phyloP scores from a whole-genome alignment of 2,329 filamentous ascomycete species.

The Myriosclerotinia duriaeana region DNA sequence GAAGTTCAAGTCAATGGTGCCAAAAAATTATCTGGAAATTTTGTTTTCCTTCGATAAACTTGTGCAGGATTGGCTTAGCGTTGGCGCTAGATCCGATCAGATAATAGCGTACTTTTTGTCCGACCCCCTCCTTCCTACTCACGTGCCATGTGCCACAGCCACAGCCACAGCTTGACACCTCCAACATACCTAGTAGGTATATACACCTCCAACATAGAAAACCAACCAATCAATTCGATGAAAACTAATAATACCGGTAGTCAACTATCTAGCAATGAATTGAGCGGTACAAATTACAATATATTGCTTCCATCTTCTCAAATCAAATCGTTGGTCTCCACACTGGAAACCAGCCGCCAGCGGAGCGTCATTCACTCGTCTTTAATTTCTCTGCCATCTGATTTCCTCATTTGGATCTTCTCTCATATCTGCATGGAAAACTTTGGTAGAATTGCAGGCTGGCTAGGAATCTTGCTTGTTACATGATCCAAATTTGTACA shows the following conservation, averaged over 20 bases:
- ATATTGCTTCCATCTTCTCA: too few relatives aligned
- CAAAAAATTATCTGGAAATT: conserved; percentile 18
- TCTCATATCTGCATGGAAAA: too few relatives aligned
- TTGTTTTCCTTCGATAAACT: conserved; percentile 12
- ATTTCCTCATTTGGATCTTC: neutral
- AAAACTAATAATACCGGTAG: neutral
- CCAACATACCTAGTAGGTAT: neutral
- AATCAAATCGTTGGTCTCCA: too few relatives aligned
- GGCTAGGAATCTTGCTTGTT: neutral
- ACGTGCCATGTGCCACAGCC: too few relatives aligned
- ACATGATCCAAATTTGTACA: neutral
- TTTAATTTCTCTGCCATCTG: too few relatives aligned
- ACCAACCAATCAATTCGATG: too few relatives aligned
- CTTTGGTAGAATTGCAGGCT: too few relatives aligned
- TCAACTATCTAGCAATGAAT: neutral
- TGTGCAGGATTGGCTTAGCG: conserved; percentile 13
- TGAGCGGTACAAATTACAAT: too few relatives aligned
- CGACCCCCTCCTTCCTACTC: neutral
- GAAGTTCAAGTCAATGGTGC: neutral
- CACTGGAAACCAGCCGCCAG: too few relatives aligned
- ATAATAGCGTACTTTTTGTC: neutral
- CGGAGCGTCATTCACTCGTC: too few relatives aligned
- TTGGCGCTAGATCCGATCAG: neutral
- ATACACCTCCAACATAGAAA: neutral
- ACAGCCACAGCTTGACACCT: too few relatives aligned